These are phyloP conservation scores for Aspergillus kassunensis DNA, from an alignment of 495 filamentous ascomycete genomes.

Conservation along the genomic window DNA sequence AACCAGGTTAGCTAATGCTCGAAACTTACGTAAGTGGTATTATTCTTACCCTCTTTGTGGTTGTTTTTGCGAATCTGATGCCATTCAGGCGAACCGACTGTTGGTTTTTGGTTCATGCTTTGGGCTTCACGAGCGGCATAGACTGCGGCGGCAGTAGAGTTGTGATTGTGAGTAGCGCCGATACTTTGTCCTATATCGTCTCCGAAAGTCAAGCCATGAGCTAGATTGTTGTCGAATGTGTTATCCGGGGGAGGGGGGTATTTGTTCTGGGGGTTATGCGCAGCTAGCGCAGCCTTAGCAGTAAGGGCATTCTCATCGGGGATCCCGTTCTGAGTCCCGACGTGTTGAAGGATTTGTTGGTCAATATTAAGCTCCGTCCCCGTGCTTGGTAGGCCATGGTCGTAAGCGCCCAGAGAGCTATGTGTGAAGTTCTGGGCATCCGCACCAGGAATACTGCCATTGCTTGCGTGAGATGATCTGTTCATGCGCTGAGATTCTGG, in stretches of 20 bases:
- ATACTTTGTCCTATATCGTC: constrained; percentile 44
- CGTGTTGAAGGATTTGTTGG: constrained; percentile 48
- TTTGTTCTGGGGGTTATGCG: constrained; percentile 42
- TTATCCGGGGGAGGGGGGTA: constrained; percentile 42
- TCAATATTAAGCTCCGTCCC: constrained; percentile 44
- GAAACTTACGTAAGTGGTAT: neutral
- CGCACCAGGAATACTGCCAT: constrained; percentile 37
- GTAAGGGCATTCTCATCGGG: constrained; percentile 46
- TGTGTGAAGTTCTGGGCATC: constrained; percentile 43
- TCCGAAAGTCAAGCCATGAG: constrained; percentile 39
- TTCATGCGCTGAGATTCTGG: constrained; percentile 42
- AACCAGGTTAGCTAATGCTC: constrained; percentile 11
- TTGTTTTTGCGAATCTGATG: constrained; percentile 97
- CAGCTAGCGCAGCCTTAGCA: constrained; percentile 45
- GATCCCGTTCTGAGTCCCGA: constrained; percentile 45
- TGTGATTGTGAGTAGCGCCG: constrained; percentile 37
- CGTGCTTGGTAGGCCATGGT: constrained; percentile 36
- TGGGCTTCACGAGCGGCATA: constrained; percentile 45
- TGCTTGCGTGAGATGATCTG: constrained; percentile 43
- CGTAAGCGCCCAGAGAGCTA: constrained; percentile 35
- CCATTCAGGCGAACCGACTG: constrained; percentile 95
- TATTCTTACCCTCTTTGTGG: constrained; percentile 87
- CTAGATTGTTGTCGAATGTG: constrained; percentile 40
- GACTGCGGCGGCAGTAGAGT: constrained; percentile 46
- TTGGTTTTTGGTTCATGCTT: constrained; percentile 63